Evolutionary conservation across 1,284 basidiomycete genomes (phyloP), one percentile per base, ranked within the genome.

Genomic region (Cutaneotrichosporon cavernicola): DNA sequence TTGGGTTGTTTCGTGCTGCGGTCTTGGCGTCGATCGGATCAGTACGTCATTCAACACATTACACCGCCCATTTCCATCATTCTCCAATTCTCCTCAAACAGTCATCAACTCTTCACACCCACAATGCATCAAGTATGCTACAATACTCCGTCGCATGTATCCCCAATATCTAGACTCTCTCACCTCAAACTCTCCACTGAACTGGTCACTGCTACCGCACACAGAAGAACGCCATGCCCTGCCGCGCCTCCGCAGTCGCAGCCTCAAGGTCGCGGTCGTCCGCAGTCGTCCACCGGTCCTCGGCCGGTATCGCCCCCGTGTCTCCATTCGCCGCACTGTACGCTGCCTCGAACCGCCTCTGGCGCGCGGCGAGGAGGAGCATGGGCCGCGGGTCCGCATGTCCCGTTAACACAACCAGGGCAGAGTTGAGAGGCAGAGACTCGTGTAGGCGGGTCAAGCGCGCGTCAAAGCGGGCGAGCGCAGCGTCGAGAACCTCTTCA

Each of bases 321-420:
- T 88, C 78, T 2, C 76, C 61, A 2, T 14, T 13, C 7, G 49
- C 36, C 50, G 82, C 82, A 72, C 86, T 85, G 69, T 90, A 82
- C 34, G 87, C 85, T 38, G 80, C 82, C 73, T 96, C 92, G 72
- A 92, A 95, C 21, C 85, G 83, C 5, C 80, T 79, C 75, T 91
- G 89, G 61, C 88, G 84, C 4, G 85, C 84, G 64, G 87, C 87
- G 22, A 96, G 81, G 30, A 83, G 76, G 1, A 88, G 82, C 90
- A 94, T 92, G 1, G 78, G 82, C 0, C 90, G 85, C 0, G 94
- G 92, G 74, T 95, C 90, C 1, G 87, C 86, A 74, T 96, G 91
- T 0, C 93, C 93, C 0, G 89, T 91, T 73, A 96, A 88, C 53
- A 97, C 82, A 50, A 96, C 81, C 13, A 97, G 76, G 0, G 92